A percentile compares a stretch with the other conserved stretches of the same genome.
phyloP scores from a whole-genome alignment of 2,329 filamentous ascomycete genomes.

The Emergomyces pasteurianus region DNA sequence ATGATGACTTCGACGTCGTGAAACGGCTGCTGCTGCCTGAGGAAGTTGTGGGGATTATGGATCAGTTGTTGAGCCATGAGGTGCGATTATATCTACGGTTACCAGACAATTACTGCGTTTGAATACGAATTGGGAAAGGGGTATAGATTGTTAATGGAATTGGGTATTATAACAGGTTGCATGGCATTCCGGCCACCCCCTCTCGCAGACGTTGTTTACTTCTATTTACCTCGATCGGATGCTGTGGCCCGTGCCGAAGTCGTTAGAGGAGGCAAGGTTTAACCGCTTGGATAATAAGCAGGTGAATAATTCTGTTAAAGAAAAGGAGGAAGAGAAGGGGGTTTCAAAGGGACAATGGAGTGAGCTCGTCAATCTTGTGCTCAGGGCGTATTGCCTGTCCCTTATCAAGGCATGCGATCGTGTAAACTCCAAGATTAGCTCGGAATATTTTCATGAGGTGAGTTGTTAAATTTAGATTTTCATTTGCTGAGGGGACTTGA shows the following conservation, averaged over 20 bases:
- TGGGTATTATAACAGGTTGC: slow-evolving; percentile 53
- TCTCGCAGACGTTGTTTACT: slow-evolving; percentile 89
- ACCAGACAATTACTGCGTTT: neutral
- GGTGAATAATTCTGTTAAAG: neutral
- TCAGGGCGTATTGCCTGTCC: slow-evolving; percentile 77
- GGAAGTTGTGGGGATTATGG: slow-evolving; percentile 85
- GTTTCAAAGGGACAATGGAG: neutral
- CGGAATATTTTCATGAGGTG: slow-evolving; percentile 87
- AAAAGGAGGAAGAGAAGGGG: slow-evolving; percentile 9
- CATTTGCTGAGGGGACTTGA: neutral
- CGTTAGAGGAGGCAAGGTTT: slow-evolving; percentile 55
- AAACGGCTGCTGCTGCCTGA: slow-evolving; percentile 54
- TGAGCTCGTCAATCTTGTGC: slow-evolving; percentile 47
- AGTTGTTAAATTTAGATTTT: slow-evolving; percentile 12
- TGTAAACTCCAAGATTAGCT: slow-evolving; percentile 63
- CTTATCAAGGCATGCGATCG: slow-evolving; percentile 71
- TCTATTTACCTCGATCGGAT: slow-evolving; percentile 82
- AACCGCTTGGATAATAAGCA: slow-evolving; percentile 15
- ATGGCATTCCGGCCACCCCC: slow-evolving; percentile 91
- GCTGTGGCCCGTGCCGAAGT: slow-evolving; percentile 55
- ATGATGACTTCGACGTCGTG: slow-evolving; percentile 68
- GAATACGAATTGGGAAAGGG: neutral
- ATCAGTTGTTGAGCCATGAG: slow-evolving; percentile 82
- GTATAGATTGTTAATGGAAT: neutral
- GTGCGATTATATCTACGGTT: slow-evolving; percentile 32